These are phyloP conservation scores for Trichoderma polysporum DNA, from an alignment of 2,329 filamentous ascomycete species.

Conservation along the genomic window DNA sequence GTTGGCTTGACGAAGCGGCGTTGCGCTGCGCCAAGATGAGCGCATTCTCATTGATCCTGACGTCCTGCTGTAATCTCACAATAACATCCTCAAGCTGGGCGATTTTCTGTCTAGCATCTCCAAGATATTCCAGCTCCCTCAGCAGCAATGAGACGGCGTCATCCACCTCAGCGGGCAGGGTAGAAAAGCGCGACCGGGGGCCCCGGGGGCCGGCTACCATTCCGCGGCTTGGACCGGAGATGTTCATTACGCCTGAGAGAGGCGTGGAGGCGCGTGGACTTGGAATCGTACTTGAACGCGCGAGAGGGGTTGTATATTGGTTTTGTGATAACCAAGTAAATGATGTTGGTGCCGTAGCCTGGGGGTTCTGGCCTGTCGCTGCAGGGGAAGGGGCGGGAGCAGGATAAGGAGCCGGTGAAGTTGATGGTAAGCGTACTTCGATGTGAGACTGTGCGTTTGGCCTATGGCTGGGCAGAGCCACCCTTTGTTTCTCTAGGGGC, in stretches of 20 bases:
- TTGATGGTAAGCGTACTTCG: neutral
- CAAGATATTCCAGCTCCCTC: constrained; percentile 16
- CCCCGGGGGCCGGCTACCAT: constrained; percentile 1
- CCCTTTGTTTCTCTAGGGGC: constrained; percentile 11
- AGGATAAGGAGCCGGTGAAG: neutral
- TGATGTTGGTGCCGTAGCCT: neutral
- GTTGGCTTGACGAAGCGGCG: constrained; percentile 10
- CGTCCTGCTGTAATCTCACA: constrained; percentile 14
- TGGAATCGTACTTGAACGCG: neutral
- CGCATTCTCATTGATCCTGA: constrained; percentile 17
- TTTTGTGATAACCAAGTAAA: constrained; percentile 15
- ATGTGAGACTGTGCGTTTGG: neutral
- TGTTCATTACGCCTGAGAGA: neutral
- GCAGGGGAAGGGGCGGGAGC: neutral
- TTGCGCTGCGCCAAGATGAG: constrained; percentile 17
- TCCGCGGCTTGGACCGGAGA: neutral
- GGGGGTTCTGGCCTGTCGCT: neutral
- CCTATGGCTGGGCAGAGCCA: constrained; percentile 12
- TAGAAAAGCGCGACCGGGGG: constrained; percentile 15
- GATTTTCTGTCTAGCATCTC: constrained; percentile 16
- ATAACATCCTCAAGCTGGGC: constrained; percentile 13
- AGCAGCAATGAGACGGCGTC: constrained; percentile 8
- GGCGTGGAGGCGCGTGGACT: neutral
- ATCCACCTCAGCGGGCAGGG: constrained; percentile 10
- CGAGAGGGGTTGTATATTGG: constrained; percentile 2